Evolutionary conservation across 2,329 filamentous ascomycete genomes (phyloP), one percentile per base, ranked within the genome.

Genomic region (Periconia sp.): DNA sequence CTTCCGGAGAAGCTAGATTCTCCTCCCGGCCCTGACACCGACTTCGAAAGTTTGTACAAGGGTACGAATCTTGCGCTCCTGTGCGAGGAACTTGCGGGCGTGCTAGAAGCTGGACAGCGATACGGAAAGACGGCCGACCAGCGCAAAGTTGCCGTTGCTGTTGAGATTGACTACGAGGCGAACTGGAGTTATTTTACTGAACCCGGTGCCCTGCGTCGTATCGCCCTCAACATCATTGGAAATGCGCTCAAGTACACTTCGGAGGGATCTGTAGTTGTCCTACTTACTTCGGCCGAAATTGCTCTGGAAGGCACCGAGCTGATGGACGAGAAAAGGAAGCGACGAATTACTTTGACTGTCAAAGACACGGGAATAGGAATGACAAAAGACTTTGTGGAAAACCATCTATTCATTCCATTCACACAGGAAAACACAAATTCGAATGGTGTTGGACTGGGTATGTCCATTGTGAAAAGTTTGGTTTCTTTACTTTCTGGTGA

Each of bases 291-390:
- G 23, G 8, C 23, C 23, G 23, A 27, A 3, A 3, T 27, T 8
- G 23, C 23, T 3, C 23, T 27, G 23, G 23, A 27, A 27, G 23
- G 23, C 23, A 27, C 23, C 23, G 23, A 27, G 23, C 23, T 27
- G 8, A 49, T 19, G 6, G 50, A 52, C 10, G 49, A 20, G 13
- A 31, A 48, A 3, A 43, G 10, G n/a, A 17, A 43, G 18, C 23
- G 23, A 27, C 13, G 11, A 13, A 19, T 56, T 2, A 44, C 11
- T 44, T 33, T 55, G 10, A 37, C 42, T 20, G 17, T 46, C 14
- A 40, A 27, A 45, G 71, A 74, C 49, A 69, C 69, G 3, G 71
- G 72, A 1, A 65, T 63, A 35, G 72, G 72, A 9, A 74, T 74
- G 45, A 66, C 65, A 1, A 47, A 62, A 37, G 51, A 59, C 2